Percentiles rank a stretch among this genome's conserved stretches.
These are phyloP conservation scores for Agrostemma githago DNA, from an alignment of 148 eudicot species.

Conservation along the genomic window DNA sequence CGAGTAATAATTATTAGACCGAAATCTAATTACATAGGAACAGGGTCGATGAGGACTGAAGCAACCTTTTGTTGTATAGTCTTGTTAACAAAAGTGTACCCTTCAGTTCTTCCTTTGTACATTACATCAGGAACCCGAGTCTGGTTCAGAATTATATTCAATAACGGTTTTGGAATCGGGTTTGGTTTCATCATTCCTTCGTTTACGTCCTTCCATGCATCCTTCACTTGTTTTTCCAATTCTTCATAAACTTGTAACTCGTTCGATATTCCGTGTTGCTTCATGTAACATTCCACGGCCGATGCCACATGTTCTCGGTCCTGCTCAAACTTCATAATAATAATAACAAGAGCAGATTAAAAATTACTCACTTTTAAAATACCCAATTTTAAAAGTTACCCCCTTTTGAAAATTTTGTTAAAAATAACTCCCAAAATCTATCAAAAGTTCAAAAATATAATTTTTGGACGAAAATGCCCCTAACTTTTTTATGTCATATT, in stretches of 20 bases:
- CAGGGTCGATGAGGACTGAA: constrained; percentile 21
- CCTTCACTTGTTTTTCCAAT: constrained; percentile 16
- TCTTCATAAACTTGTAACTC: constrained; percentile 19
- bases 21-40: neutral
- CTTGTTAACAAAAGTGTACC: constrained; percentile 29
- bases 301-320: constrained; percentile 8
- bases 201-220: constrained; percentile 42
- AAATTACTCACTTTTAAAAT: too few species aligned
- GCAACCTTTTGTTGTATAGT: constrained; percentile 22
- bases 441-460: too few species aligned
- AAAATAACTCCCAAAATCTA: too few species aligned
- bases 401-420: too few species aligned
- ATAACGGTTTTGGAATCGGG: constrained; percentile 28
- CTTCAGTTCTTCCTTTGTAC: constrained; percentile 41
- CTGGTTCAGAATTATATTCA: constrained; percentile 27
- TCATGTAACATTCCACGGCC: constrained; percentile 3
- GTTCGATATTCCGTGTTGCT: constrained; percentile 24
- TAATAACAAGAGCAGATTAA: too few species aligned
- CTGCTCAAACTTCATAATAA: neutral
- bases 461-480: too few species aligned
- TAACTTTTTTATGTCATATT: too few species aligned
- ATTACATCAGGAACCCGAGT: constrained; percentile 31
- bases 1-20: too few species aligned
- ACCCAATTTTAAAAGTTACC: too few species aligned
- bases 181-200: constrained; percentile 31